Base-by-base conservation (phyloP, 768 basidiomycete species). In the Lepiota venenata region DNA sequence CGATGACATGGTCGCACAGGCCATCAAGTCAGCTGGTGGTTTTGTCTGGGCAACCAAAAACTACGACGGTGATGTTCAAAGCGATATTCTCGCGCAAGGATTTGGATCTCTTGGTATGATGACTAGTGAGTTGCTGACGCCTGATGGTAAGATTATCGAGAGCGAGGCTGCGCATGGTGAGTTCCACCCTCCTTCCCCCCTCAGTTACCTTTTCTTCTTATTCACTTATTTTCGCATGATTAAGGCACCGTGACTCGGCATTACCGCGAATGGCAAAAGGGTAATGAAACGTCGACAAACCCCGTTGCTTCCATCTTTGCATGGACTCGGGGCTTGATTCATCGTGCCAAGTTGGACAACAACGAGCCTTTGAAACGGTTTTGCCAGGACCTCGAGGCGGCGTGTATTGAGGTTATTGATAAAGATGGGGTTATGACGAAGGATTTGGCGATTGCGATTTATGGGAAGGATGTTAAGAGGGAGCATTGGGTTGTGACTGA, bases 1-100 rank as follows among this genome's bases (percentile, higher is more conserved):
- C 69, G 93, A 94, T 69, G 93, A 96, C 74, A 97, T 98, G 95
- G 95, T 98, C 46, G 97, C 97, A 4, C 96, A 98, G 66, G 94
- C 81, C 38, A 85, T 98, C 83, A 99, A 99, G 75, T 95, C 93
- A 12, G 83, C 87, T 0, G 97, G 97, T 44, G 97, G 96, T 27
- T 95, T 92, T 71, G 82, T 87, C 11, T 86, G 83, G 84, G 84
- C 84, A 9, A 75, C 73, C 62, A 86, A 86, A 73, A 85, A 86
- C 70, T 87, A 92, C 65, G 92, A 94, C 61, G 91, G 91, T 40
- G 90, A 91, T 65, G 85, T 88, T 47, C 87, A 94, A 75, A 87
- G 84, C 58, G 94, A 98, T 66, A 93, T 97, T 63, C 87, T 98
- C 56, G 96, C 96, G 0, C 97, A 98, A 73, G 97, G 97, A 55